A percentile compares a stretch with the other conserved stretches of the same genome.
Conservation (phyloP, 495 filamentous ascomycete genomes). For the Penicillium cosmopolitanum region DNA sequence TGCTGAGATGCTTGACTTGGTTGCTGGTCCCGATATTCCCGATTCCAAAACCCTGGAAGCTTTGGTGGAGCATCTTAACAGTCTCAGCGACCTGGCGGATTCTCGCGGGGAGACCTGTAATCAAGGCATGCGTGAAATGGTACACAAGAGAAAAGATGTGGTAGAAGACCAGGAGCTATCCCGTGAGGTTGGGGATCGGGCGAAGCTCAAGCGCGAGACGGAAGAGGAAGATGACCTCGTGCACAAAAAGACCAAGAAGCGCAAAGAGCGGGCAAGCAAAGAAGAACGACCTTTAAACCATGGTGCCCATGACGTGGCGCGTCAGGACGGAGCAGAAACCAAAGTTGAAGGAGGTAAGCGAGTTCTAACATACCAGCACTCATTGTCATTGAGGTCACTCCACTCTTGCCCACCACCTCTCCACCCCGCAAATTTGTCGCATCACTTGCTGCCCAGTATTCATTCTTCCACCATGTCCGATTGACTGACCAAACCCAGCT, state of each 20-base stretch:
- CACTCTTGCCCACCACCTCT: conserved; percentile 20
- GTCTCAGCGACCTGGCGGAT: conserved; percentile 67
- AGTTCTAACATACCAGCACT: conserved; percentile 9
- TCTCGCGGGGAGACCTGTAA: conserved; percentile 65
- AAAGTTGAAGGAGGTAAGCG: conserved; percentile 65
- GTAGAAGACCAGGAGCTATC: conserved; percentile 55
- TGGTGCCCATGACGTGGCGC: conserved; percentile 65
- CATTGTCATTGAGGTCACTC: conserved; percentile 12
- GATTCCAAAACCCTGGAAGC: conserved; percentile 73
- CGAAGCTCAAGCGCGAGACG: conserved; percentile 54
- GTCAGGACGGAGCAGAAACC: conserved; percentile 65
- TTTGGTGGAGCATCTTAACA: conserved; percentile 67
- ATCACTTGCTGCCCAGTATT: not conserved
- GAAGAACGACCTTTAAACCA: conserved; percentile 62
- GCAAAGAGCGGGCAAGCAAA: conserved; percentile 53
- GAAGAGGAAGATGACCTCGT: conserved; percentile 60
- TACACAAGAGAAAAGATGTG: conserved; percentile 63
- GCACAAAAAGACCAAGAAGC: conserved; percentile 56
- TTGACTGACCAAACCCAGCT: conserved; percentile 29
- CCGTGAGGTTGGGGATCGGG: conserved; percentile 46
- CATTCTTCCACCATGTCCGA: not conserved
- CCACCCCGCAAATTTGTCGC: conserved; percentile 18
- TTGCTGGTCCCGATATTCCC: conserved; percentile 69
- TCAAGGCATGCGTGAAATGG: conserved; percentile 72
- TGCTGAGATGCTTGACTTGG: conserved; percentile 72